phyloP scores from a whole-genome alignment of 192 early-diverging fungal species.

The Phlyctochytrium planicorne region DNA sequence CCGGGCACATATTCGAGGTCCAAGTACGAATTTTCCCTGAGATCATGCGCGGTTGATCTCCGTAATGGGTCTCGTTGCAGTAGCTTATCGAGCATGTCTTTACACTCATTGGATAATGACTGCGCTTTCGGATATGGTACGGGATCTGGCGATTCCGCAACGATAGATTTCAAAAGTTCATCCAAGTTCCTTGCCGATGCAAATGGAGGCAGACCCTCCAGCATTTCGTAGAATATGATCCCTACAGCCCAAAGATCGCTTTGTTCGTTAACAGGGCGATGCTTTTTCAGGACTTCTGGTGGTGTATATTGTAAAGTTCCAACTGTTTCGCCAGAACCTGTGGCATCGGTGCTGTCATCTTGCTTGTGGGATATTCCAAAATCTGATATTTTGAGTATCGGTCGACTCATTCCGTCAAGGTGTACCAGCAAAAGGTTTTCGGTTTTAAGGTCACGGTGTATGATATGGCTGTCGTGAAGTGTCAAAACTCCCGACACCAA shows the following conservation, averaged over 20 bases:
- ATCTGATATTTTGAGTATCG: background rate
- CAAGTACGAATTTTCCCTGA: background rate
- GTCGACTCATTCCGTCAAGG: too few species aligned
- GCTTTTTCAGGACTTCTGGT: background rate
- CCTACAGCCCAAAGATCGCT: background rate
- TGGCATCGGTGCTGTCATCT: background rate
- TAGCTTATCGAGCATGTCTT: background rate
- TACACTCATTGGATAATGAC: background rate
- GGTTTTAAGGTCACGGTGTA: background rate
- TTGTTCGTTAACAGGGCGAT: background rate
- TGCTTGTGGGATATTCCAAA: background rate
- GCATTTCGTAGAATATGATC: background rate
- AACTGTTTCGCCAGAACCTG: background rate
- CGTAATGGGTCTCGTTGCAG: background rate
- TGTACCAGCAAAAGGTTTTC: background rate
- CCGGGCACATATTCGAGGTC: background rate
- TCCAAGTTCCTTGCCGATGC: background rate
- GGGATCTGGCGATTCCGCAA: background rate
- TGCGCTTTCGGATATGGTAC: background rate
- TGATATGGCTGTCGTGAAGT: background rate
- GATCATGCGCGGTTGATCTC: background rate
- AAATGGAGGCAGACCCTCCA: background rate
- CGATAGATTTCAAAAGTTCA: background rate
- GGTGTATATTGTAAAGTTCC: background rate
- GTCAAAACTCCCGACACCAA: background rate